These are phyloP conservation scores for Tephrocybe rancida DNA, from an alignment of 768 basidiomycete genomes.

Conservation along the genomic window DNA sequence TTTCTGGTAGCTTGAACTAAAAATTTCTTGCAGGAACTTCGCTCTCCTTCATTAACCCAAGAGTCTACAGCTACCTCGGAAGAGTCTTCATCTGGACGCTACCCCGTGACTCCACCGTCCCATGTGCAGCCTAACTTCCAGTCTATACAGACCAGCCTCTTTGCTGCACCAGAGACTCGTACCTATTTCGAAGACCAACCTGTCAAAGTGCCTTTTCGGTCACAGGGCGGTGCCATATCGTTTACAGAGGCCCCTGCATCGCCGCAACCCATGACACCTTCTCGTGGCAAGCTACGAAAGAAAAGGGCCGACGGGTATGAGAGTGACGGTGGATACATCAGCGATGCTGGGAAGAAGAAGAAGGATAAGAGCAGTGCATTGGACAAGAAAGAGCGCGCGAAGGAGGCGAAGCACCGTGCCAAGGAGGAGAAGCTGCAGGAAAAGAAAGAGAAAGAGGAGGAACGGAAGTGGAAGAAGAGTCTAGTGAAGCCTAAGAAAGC, in stretches of 20 bases:
- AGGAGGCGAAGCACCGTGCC: constrained; percentile 21
- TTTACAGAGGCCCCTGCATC: constrained; percentile 31
- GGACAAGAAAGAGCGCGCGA: constrained; percentile 29
- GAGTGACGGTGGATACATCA: constrained; percentile 53
- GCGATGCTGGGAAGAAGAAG: constrained; percentile 40
- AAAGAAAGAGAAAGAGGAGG: constrained; percentile 29
- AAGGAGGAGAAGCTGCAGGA: constrained; percentile 28
- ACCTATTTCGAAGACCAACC: constrained; percentile 6
- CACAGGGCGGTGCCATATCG: constrained; percentile 3
- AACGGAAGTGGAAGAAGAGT: constrained; percentile 37
- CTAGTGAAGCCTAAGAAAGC: constrained; percentile 20
- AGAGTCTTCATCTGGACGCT: constrained; percentile 29
- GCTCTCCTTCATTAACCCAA: constrained; percentile 34
- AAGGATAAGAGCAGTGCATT: constrained; percentile 19
- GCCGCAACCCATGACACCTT: constrained; percentile 21
- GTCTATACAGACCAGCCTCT: constrained; percentile 14
- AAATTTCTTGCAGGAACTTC: constrained; percentile 10
- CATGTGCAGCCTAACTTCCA: constrained; percentile 12
- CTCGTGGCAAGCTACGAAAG: constrained; percentile 41
- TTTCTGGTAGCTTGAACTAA: constrained; percentile 4
- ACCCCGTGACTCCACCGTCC: constrained; percentile 19
- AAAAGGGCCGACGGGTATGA: constrained; percentile 51
- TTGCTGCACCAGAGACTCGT: constrained; percentile 6
- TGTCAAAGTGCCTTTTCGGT: constrained; percentile 4
- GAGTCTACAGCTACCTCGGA: constrained; percentile 36